Conservation (phyloP, 176 grass and related monocot species). For the Aegilops speltoides region DNA sequence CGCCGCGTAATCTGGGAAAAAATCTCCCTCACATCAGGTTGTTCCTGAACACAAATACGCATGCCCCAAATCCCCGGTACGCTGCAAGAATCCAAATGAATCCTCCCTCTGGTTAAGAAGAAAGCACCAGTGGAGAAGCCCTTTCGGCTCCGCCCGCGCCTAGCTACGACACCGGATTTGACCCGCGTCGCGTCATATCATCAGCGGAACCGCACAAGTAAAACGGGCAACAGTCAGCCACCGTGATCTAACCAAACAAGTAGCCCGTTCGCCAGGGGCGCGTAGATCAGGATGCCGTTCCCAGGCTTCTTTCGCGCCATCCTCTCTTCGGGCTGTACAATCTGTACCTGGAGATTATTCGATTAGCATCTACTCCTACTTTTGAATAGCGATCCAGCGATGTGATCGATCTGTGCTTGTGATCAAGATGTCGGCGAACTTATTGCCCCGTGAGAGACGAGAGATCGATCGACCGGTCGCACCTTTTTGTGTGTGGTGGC, state of each 20-base stretch:
- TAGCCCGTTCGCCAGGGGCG: not conserved
- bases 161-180: not conserved
- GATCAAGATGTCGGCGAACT: not conserved
- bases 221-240: not conserved
- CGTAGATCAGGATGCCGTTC: not conserved
- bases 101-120: not conserved
- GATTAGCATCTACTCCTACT: not conserved
- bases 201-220: not conserved
- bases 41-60: no score
- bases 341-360: not conserved
- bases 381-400: not conserved
- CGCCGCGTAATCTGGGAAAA: no score
- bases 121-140: not conserved
- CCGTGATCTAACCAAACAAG: not conserved
- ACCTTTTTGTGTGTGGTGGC: not conserved
- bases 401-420: not conserved
- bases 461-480: not conserved
- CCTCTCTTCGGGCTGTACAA: not conserved
- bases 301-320: not conserved
- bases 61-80: no score
- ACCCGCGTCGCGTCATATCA: constrained; percentile 24
- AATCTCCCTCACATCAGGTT: no score
- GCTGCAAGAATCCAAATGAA: not conserved
- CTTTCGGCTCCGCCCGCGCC: not conserved
- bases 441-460: not conserved